These are phyloP conservation scores for Penicillium paradoxum DNA, from an alignment of 495 filamentous ascomycete genomes.

Conservation along the genomic window DNA sequence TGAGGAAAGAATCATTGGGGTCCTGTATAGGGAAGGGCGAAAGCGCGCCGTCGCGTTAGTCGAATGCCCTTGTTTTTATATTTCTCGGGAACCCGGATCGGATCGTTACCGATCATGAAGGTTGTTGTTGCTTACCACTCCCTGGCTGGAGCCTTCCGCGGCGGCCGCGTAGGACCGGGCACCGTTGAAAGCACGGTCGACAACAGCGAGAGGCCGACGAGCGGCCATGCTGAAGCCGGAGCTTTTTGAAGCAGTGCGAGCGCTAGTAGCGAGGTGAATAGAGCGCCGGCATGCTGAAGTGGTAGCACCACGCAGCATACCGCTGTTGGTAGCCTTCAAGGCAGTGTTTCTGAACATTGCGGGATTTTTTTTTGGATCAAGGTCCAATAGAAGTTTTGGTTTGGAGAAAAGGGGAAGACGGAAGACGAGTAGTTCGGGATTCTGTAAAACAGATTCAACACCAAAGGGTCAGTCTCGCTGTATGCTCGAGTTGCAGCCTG, in stretches of 20 bases:
- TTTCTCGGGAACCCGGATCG: conserved; percentile 5
- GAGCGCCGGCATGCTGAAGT: conserved; percentile 41
- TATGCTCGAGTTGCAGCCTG: conserved; percentile 12
- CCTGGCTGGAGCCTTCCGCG: conserved; percentile 35
- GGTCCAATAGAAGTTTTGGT: conserved; percentile 9
- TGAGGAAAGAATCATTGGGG: conserved; percentile 89
- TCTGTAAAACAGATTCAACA: conserved; percentile 4
- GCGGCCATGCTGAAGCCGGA: conserved; percentile 44
- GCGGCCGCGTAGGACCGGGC: conserved; percentile 53
- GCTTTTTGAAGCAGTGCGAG: conserved; percentile 38
- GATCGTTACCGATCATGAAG: conserved; percentile 9
- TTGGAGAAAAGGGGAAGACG: conserved; percentile 4
- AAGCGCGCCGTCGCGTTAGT: conserved; percentile 27
- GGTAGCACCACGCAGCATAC: conserved; percentile 49
- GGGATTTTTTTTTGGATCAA: conserved; percentile 28
- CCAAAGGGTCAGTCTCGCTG: conserved; percentile 11
- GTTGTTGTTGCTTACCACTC: conserved; percentile 33
- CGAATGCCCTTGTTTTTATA: conserved; percentile 6
- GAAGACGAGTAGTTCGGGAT: conserved; percentile 3
- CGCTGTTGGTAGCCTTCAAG: conserved; percentile 46
- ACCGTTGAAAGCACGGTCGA: conserved; percentile 33
- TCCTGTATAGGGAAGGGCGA: conserved; percentile 46
- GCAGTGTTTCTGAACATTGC: conserved; percentile 45
- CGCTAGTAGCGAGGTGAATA: conserved; percentile 43
- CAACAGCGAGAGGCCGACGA: conserved; percentile 38